Evolutionary conservation across 179 eudicot species (phyloP).

Genomic region (Carnegiea gigantea): DNA sequence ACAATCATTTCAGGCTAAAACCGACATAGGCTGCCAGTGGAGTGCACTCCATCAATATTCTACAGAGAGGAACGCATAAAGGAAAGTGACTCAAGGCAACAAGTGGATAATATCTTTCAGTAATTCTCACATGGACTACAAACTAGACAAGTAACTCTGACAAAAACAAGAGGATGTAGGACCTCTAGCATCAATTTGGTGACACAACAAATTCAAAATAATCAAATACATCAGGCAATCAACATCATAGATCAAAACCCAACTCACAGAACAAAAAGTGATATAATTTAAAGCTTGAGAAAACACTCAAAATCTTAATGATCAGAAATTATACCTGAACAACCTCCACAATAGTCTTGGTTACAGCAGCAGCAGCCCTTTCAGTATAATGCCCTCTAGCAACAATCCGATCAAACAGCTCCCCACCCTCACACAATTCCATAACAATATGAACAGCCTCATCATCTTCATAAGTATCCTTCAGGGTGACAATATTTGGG

Average conservation of each 20-base stretch:
- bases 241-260: neutral
- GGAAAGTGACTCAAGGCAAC: slow-evolving; percentile 8
- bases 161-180: neutral
- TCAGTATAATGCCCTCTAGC: slow-evolving; percentile 86
- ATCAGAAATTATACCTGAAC: slow-evolving; percentile 53
- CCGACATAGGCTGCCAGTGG: neutral
- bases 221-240: no score
- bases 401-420: slow-evolving; percentile 74
- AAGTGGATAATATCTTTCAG: neutral
- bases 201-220: no score
- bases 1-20: slow-evolving; percentile 16
- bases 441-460: slow-evolving; percentile 77
- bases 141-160: neutral
- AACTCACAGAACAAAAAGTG: neutral
- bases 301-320: neutral
- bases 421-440: slow-evolving; percentile 87
- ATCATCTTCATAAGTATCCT: slow-evolving; percentile 70
- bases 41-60: neutral
- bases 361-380: slow-evolving; percentile 70
- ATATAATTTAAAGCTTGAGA: neutral
- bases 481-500: slow-evolving; percentile 62
- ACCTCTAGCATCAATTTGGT: no score
- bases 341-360: slow-evolving; percentile 72
- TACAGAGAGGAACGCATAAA: neutral
- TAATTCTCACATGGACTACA: neutral